phyloP scores from a whole-genome alignment of 352 stramenopile species.

The Thalassiosira mediterranea region DNA sequence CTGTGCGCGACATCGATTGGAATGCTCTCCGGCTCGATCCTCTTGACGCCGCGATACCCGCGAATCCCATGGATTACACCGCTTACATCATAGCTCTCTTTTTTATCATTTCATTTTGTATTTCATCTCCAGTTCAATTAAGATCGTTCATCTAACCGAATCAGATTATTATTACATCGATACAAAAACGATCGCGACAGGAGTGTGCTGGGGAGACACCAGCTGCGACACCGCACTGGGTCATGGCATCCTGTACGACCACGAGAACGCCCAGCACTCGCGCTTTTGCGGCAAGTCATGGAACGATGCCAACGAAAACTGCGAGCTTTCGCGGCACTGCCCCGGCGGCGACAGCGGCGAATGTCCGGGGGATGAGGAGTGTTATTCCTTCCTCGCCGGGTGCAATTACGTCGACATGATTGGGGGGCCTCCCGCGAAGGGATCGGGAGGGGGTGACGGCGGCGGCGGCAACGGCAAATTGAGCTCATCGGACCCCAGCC shows the following conservation, averaged over 20 bases:
- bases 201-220: conserved; percentile 44
- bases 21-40: too few relatives aligned
- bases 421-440: conserved; percentile 6
- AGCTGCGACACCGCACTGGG: conserved; percentile 33
- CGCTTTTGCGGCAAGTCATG: conserved; percentile 41
- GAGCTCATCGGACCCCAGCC: conserved; percentile 11
- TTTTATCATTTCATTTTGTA: too few relatives aligned
- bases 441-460: not conserved
- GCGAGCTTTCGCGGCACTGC: conserved; percentile 35
- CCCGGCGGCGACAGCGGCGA: conserved; percentile 36
- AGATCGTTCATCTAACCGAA: too few relatives aligned
- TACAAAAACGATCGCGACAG: too few relatives aligned
- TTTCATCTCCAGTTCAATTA: too few relatives aligned
- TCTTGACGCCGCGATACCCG: too few relatives aligned
- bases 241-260: conserved; percentile 34
- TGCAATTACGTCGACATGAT: conserved; percentile 51
- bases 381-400: conserved; percentile 32
- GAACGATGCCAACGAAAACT: conserved; percentile 43
- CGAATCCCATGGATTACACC: too few relatives aligned
- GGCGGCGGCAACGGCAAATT: conserved; percentile 2
- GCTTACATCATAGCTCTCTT: conserved; percentile 10
- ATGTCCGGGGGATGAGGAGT: conserved; percentile 39
- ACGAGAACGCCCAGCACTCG: conserved; percentile 30
- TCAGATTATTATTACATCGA: too few relatives aligned
- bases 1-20: too few relatives aligned